Evolutionary conservation across 768 basidiomycete genomes (phyloP).

Genomic region (Leccinellum luteum): DNA sequence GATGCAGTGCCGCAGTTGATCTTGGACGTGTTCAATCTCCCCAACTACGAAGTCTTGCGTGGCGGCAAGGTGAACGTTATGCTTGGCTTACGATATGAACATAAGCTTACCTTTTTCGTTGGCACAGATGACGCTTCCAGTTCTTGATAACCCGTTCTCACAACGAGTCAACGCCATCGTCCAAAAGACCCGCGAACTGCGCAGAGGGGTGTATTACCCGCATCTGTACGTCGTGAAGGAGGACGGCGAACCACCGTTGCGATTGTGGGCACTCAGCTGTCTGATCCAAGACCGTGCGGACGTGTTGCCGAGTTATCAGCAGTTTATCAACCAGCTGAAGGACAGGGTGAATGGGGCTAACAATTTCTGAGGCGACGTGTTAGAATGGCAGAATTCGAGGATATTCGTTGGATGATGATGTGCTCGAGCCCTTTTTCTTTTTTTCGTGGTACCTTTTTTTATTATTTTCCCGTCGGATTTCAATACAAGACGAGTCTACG

Average conservation of each 20-base stretch:
- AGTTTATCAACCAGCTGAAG: slow-evolving; percentile 86
- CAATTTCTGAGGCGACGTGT: slow-evolving; percentile 22
- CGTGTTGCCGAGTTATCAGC: slow-evolving; percentile 92
- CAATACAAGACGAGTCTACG: background rate
- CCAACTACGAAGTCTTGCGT: slow-evolving; percentile 82
- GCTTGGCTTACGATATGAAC: background rate
- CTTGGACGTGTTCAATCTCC: slow-evolving; percentile 90
- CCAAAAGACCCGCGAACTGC: slow-evolving; percentile 92
- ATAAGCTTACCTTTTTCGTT: background rate
- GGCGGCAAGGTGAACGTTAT: slow-evolving; percentile 76
- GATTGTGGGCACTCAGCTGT: slow-evolving; percentile 92
- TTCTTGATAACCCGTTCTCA: slow-evolving; percentile 92
- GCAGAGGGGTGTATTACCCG: slow-evolving; percentile 88
- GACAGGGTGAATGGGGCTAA: slow-evolving; percentile 61
- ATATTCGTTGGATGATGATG: slow-evolving; percentile 1
- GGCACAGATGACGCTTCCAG: slow-evolving; percentile 76
- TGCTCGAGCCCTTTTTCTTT: background rate
- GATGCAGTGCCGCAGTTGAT: slow-evolving; percentile 96
- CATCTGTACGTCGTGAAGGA: slow-evolving; percentile 97
- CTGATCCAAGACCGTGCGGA: slow-evolving; percentile 97
- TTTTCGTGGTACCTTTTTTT: background rate
- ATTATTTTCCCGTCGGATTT: background rate
- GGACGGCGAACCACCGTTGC: slow-evolving; percentile 92
- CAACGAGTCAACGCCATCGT: slow-evolving; percentile 92
- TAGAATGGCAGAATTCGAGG: background rate